Evolutionary conservation across 306 rosid species (phyloP), one percentile per base, ranked within the genome.

Genomic region (Cicer cuneatum): DNA sequence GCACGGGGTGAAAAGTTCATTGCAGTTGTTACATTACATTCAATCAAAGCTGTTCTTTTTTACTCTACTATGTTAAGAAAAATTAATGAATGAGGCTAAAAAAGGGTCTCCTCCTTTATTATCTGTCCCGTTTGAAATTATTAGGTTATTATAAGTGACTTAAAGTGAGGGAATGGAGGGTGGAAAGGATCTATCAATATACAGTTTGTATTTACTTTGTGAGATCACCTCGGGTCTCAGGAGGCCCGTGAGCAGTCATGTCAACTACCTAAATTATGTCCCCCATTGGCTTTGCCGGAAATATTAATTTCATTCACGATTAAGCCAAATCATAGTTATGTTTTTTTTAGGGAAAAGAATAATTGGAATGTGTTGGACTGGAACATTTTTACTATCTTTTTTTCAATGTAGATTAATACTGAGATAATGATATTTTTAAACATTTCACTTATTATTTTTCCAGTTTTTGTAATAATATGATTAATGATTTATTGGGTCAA

Each of bases 211-310:
- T 40, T 43, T 12, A 33, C 38, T 39, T 45, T 72, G 10, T 29
- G 78, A 15, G 43, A 49, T 33, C 47, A 38, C 54, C 71, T 47
- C 70, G 51, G 29, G 19, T 45, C 71, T 47, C 70, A 60, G 18
- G 78, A 37, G 60, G 37, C 62, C 39, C 85, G 81, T 81, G 85
- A 71, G 12, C 46, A 29, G 41, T 47, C 75, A 76, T 65, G 71
- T 57, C 82, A 41, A 65, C 69, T 8, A 71, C 71, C 52, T 2
- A 57, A 65, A 40, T 38, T 8, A 61, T 24, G 78, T 63, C 19
- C 35, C 18, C 2, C n/a, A n/a, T n/a, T 64, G 15, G 47, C 49
- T 21, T 54, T 39, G 24, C 60, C 16, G 5, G 24, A 37, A 47
- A 76, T 51, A 72, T 82, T 57, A 33, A 71, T 47, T 57, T 57